phyloP scores from a whole-genome alignment of 352 stramenopile species.

The Globisporangium megalacanthum region DNA sequence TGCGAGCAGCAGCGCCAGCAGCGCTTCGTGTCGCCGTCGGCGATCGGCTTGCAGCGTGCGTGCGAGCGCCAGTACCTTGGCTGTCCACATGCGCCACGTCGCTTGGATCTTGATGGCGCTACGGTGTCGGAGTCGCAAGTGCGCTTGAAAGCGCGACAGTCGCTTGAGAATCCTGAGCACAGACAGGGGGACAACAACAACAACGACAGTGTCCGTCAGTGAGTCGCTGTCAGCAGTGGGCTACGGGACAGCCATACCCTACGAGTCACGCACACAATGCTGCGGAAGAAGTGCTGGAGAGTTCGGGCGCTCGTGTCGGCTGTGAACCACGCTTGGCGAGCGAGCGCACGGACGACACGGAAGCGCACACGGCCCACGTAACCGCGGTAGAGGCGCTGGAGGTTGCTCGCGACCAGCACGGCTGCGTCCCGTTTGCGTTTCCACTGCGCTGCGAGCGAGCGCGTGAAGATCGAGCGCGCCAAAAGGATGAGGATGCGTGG shows the following conservation, averaged over 20 bases:
- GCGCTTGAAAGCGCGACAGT: constrained; percentile 32
- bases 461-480: constrained; percentile 48
- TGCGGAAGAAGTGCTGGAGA: constrained; percentile 76
- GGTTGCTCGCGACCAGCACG: constrained; percentile 22
- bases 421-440: constrained; percentile 53
- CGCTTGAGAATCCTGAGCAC: constrained; percentile 33
- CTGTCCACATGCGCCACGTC: constrained; percentile 74
- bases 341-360: constrained; percentile 20
- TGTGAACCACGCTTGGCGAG: constrained; percentile 28
- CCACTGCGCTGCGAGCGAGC: constrained; percentile 43
- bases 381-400: constrained; percentile 43
- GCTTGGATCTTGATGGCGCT: constrained; percentile 57
- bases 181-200: neutral
- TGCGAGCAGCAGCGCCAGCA: constrained; percentile 20
- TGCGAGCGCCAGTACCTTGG: constrained; percentile 43
- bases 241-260: constrained; percentile 1
- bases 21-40: constrained; percentile 25
- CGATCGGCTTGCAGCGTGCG: constrained; percentile 31
- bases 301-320: constrained; percentile 32
- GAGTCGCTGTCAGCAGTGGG: neutral
- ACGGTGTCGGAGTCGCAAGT: constrained; percentile 28
- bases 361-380: constrained; percentile 39
- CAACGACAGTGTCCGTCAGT: neutral
- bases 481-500: constrained; percentile 50
- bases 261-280: constrained; percentile 41